Percentiles rank a stretch among this genome's conserved stretches.
phyloP scores from a whole-genome alignment of 2,329 filamentous ascomycete genomes.

The Aureobasidium sp. region DNA sequence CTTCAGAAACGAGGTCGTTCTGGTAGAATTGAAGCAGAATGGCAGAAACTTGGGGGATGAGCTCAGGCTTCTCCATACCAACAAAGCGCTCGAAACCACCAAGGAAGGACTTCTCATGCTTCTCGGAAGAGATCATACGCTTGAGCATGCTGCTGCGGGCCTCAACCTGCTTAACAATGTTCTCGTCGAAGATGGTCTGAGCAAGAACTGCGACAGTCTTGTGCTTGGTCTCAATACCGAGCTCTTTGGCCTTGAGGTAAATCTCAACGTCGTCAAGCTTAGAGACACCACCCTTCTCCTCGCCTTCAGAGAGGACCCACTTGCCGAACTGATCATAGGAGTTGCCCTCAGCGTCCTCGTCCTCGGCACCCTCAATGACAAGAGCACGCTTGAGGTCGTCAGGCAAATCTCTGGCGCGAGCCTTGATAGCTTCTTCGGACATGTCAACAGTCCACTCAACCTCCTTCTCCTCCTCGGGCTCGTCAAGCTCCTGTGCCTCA shows the following conservation, averaged over 20 bases:
- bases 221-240: slow-evolving; percentile 91
- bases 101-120: slow-evolving; percentile 90
- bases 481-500: slow-evolving; percentile 64
- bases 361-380: slow-evolving; percentile 59
- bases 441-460: slow-evolving; percentile 95
- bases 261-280: slow-evolving; percentile 83
- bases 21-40: slow-evolving; percentile 88
- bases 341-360: slow-evolving; percentile 69
- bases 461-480: slow-evolving; percentile 62
- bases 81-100: slow-evolving; percentile 93
- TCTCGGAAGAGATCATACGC: slow-evolving; percentile 78
- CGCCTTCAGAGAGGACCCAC: slow-evolving; percentile 75
- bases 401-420: slow-evolving; percentile 87
- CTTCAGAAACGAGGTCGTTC: slow-evolving; percentile 79
- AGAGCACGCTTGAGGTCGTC: slow-evolving; percentile 90
- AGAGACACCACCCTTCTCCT: slow-evolving; percentile 61
- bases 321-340: slow-evolving; percentile 85
- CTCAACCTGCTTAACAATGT: slow-evolving; percentile 79
- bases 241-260: slow-evolving; percentile 92
- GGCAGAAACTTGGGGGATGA: slow-evolving; percentile 70
- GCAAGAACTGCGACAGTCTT: slow-evolving; percentile 85
- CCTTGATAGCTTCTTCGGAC: slow-evolving; percentile 89
- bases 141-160: slow-evolving; percentile 80
- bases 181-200: slow-evolving; percentile 87
- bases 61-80: slow-evolving; percentile 69